Evolutionary conservation across 345 rosid species (phyloP).

Genomic region (Cardiospermum halicacabum): DNA sequence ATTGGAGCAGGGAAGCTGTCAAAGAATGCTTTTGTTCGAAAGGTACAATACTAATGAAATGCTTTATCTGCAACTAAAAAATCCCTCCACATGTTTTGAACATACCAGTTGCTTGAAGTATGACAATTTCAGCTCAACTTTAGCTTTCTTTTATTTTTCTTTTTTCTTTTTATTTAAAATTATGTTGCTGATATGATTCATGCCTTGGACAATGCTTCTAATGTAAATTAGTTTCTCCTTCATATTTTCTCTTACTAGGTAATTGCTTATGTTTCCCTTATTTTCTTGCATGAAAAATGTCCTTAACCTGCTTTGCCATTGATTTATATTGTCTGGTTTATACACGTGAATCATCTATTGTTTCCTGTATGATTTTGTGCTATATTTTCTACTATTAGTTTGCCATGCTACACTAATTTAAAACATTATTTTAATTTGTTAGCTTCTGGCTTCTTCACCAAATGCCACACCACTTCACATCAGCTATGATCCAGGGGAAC

Average conservation of each 20-base stretch:
- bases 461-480: conserved; percentile 38
- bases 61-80: not conserved
- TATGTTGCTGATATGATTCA: not conserved
- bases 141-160: not conserved
- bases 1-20: conserved; percentile 32
- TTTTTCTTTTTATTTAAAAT: too few species aligned
- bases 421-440: conserved; percentile 23
- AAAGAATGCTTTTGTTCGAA: conserved; percentile 43
- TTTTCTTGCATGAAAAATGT: not conserved
- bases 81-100: not conserved
- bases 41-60: conserved; percentile 35
- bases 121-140: not conserved
- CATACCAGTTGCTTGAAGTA: not conserved
- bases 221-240: not conserved
- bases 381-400: not conserved
- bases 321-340: not conserved
- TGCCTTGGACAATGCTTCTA: not conserved
- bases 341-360: not conserved
- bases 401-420: not conserved
- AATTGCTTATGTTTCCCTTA: not conserved
- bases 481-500: conserved; percentile 48
- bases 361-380: not conserved
- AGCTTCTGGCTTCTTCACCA: conserved; percentile 59
- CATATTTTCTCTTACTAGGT: not conserved
- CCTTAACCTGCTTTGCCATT: not conserved